phyloP scores from a whole-genome alignment of 192 early-diverging fungal genomes.

The Linderina pennispora region DNA sequence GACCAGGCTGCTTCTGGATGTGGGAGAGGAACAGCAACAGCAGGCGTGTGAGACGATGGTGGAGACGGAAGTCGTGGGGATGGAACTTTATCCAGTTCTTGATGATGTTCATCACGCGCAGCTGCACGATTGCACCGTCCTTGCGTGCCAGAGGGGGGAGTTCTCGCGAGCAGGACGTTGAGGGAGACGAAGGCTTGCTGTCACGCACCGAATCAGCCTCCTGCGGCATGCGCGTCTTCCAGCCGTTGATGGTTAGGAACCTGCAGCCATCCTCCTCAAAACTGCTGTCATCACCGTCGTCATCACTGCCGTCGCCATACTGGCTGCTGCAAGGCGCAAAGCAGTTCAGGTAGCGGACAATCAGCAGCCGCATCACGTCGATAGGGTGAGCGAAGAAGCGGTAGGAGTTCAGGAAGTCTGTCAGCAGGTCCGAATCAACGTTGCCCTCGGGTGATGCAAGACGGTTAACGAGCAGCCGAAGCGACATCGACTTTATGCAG shows the following conservation, averaged over 20 bases:
- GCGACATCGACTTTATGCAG: constrained; percentile 38
- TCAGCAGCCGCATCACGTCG: constrained; percentile 60
- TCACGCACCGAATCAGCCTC: not conserved
- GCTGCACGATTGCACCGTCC: constrained; percentile 53
- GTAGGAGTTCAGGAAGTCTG: constrained; percentile 59
- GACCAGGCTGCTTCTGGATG: constrained; percentile 45
- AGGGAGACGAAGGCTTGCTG: not conserved
- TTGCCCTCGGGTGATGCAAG: constrained; percentile 48
- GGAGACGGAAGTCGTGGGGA: constrained; percentile 50
- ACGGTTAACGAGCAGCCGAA: constrained; percentile 46
- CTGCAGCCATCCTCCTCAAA: constrained; percentile 6
- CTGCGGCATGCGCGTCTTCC: not conserved
- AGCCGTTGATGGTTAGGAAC: constrained; percentile 39
- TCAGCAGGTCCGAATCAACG: constrained; percentile 54
- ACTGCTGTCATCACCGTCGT: constrained; percentile 6
- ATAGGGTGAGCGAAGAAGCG: constrained; percentile 59
- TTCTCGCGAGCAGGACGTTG: not conserved
- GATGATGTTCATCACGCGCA: constrained; percentile 78
- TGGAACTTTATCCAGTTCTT: constrained; percentile 88
- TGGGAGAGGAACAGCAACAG: constrained; percentile 44
- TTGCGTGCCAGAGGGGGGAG: constrained; percentile 32
- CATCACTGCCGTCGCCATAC: constrained; percentile 10
- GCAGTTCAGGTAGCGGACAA: constrained; percentile 57
- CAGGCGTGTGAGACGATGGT: constrained; percentile 40
- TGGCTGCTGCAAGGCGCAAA: constrained; percentile 10